phyloP scores from a whole-genome alignment of 495 filamentous ascomycete genomes.

The Hyaloscypha finlandica region DNA sequence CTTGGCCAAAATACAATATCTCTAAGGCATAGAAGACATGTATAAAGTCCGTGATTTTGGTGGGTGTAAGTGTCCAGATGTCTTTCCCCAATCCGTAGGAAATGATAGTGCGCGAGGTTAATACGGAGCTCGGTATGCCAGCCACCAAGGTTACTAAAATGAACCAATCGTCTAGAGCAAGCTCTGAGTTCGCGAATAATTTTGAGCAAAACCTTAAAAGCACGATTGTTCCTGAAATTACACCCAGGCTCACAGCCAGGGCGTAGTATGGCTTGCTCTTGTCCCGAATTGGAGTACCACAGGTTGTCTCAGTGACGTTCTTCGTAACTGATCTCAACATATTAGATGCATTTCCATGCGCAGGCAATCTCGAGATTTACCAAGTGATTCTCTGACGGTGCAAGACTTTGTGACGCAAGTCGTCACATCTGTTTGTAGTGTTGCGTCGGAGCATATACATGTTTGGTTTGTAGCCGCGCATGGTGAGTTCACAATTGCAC shows the following conservation, averaged over 20 bases:
- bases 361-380: conserved; percentile 24
- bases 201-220: conserved; percentile 24
- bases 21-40: conserved; percentile 30
- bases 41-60: conserved; percentile 32
- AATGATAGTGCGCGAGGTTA: conserved; percentile 19
- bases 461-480: conserved; percentile 36
- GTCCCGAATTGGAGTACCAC: conserved; percentile 25
- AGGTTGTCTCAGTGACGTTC: conserved; percentile 26
- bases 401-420: conserved; percentile 35
- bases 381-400: conserved; percentile 35
- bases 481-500: conserved; percentile 28
- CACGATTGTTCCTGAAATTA: conserved; percentile 18
- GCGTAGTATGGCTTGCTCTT: conserved; percentile 9
- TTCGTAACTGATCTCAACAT: conserved; percentile 13
- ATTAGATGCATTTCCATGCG: not conserved
- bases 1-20: conserved; percentile 35
- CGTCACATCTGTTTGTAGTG: conserved; percentile 32
- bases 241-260: conserved; percentile 13
- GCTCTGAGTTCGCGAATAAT: not conserved
- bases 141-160: conserved; percentile 10
- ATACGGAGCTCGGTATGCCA: conserved; percentile 23
- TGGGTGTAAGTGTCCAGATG: conserved; percentile 36
- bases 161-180: conserved; percentile 26
- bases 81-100: conserved; percentile 36
- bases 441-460: conserved; percentile 36